Base-by-base conservation (phyloP, 2,329 filamentous ascomycete species). In the Cytospora piceicola region DNA sequence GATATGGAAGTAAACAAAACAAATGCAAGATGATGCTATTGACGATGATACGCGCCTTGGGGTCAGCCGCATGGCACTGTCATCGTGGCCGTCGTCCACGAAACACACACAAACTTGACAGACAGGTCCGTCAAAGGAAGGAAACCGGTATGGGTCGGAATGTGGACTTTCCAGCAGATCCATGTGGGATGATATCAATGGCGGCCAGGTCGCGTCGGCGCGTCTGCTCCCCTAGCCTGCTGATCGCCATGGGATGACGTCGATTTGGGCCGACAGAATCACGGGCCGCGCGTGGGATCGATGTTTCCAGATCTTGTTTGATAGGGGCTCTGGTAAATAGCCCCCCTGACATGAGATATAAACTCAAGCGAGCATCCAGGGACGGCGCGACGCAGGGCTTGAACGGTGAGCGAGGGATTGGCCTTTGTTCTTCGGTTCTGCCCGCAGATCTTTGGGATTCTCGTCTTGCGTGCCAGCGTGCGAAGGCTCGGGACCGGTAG, bases 1-100 rank as follows among this genome's bases (percentile, higher is more conserved):
- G 57, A 52, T 29, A 14, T 55, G 66, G 61, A 61, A 61, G 63
- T 66, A 66, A 68, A 68, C 66, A 68, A 68, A 68, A 58, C 59
- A 68, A 20, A 55, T 56, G 49, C 39, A 57, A 14, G 51, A 36
- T 17, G 49, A 54, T 64, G 57, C 24, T 53, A 58, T 42, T 24
- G 61, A 56, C 36, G 32, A 42, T 53, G 51, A 60, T 36, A 49
- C 64, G 51, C 12, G 51, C 24, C 9, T 24, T 42, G 15, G 20
- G 29, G 9, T 14, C 24, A 52, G 22, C 59, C 30, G 12, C 20
- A 29, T 56, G 36, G 34, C 58, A 51, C 22, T 22, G 24, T 20
- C 36, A 29, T 55, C 57, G 8, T 20, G 17, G 20, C n/a, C 4
- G 39, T 42, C 15, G 20, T n/a, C 39, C 8, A 27, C 39, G 34